Evolutionary conservation across 2,329 filamentous ascomycete genomes (phyloP), one percentile per base, ranked within the genome.

Genomic region (Pseudocercospora cruenta): DNA sequence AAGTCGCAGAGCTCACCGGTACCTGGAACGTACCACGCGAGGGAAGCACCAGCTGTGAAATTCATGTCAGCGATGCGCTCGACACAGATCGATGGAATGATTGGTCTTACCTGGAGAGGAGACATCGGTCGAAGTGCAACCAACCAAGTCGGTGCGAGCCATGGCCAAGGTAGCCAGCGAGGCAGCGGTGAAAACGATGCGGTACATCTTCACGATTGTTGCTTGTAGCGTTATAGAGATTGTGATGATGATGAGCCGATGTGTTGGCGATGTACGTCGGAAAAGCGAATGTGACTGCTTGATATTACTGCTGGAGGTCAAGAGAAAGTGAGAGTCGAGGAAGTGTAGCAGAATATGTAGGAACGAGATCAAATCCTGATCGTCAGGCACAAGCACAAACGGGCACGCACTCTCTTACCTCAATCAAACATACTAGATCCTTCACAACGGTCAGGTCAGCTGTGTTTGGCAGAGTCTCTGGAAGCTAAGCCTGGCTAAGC

Each of bases 1-100:
- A 86, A 74, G 10, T 81, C 81, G 82, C 89, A 91, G 74, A 90
- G 81, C 80, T 90, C 88, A 74, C 88, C 87, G 19, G 84, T 87
- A 70, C 79, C 87, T 1, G 87, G 88, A 61, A 89, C 84, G 77
- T 87, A 90, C 82, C 82, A 90, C 72, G 87, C 77, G 55, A 83
- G 67, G 63, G 81, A 84, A 51, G 82, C 81, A 71, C 82, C 84
- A 66, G 78, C 75, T 55, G 74, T 14, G 16, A 19, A 5, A 16
- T 33, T 9, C 22, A 33, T 24, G 51, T 55, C 16, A 55, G 51
- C n/a, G 47, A 7, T 51, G 47, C 8, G 39, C n/a, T 43, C 16
- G 39, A 43, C 2, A 43, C 14, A 16, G 21, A 26, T 22, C 47
- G 47, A 51, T 24, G 4, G 4, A 14, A 16, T 2, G 9, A 4